A percentile compares a stretch with the other conserved stretches of the same genome.
phyloP scores from a whole-genome alignment of 371 early-diverging fungal species.

The Lichtheimia corymbifera region DNA sequence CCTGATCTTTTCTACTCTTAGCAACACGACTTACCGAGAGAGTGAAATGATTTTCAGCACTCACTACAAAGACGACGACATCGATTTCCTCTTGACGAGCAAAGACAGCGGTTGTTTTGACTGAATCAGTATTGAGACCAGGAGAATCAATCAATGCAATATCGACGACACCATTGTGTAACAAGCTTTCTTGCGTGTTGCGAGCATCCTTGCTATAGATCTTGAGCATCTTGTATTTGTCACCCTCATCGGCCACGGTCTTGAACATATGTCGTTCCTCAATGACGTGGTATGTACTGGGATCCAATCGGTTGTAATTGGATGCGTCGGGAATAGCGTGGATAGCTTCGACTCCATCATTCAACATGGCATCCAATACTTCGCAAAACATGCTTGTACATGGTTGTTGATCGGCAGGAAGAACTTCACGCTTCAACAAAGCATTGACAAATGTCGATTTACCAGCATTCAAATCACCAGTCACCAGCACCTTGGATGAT shows the following conservation, averaged over 20 bases:
- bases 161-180: conserved; percentile 93
- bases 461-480: conserved; percentile 97
- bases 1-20: conserved; percentile 2
- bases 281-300: conserved; percentile 72
- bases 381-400: conserved; percentile 95
- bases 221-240: conserved; percentile 83
- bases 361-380: conserved; percentile 85
- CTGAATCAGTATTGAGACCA: conserved; percentile 96
- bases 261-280: conserved; percentile 63
- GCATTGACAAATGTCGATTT: conserved; percentile 97
- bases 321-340: conserved; percentile 79
- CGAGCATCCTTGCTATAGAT: conserved; percentile 82
- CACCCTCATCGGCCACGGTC: conserved; percentile 60
- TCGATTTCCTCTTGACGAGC: conserved; percentile 98
- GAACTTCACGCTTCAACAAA: conserved; percentile 80
- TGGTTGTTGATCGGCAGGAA: conserved; percentile 96
- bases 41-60: conserved; percentile 98
- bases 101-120: conserved; percentile 95
- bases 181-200: conserved; percentile 65
- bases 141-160: conserved; percentile 97
- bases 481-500: conserved; percentile 91
- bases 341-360: conserved; percentile 84
- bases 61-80: conserved; percentile 97
- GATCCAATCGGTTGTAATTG: conserved; percentile 69
- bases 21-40: conserved; percentile 69